phyloP scores from a whole-genome alignment of 2,329 filamentous ascomycete species.

The Pseudogymnoascus verrucosus region DNA sequence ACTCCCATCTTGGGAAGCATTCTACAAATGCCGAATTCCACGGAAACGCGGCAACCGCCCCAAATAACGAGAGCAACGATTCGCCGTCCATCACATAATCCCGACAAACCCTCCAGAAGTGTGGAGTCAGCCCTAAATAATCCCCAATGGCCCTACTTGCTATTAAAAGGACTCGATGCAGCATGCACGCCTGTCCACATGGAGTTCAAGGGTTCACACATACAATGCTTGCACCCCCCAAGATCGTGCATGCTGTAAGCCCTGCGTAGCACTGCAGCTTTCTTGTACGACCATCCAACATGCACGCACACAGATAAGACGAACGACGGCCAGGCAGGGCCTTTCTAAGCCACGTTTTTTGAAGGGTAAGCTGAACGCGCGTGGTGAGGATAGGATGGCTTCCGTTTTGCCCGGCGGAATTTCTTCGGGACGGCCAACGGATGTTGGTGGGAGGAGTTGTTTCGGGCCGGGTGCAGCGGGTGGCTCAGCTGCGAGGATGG shows the following conservation, averaged over 20 bases:
- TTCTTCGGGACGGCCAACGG: background rate
- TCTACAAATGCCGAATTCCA: background rate
- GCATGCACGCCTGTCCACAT: background rate
- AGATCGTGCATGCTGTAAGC: slow-evolving; percentile 1
- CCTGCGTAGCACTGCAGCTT: background rate
- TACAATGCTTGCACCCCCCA: background rate
- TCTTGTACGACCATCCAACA: background rate
- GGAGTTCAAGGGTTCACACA: background rate
- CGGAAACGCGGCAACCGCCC: background rate
- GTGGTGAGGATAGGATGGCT: too few species aligned
- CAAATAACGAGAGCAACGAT: background rate
- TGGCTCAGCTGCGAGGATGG: background rate
- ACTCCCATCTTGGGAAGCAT: background rate
- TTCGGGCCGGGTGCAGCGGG: background rate
- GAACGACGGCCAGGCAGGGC: background rate
- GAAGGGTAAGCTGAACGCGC: background rate
- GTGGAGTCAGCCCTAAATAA: slow-evolving; percentile 1
- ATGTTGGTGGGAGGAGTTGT: background rate
- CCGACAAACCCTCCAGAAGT: background rate
- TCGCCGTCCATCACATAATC: background rate
- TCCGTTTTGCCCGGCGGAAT: background rate
- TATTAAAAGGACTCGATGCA: slow-evolving; percentile 2
- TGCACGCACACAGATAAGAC: background rate
- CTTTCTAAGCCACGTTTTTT: background rate
- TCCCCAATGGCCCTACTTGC: background rate